phyloP scores from a whole-genome alignment of 345 rosid species.

The Psidium guajava region DNA sequence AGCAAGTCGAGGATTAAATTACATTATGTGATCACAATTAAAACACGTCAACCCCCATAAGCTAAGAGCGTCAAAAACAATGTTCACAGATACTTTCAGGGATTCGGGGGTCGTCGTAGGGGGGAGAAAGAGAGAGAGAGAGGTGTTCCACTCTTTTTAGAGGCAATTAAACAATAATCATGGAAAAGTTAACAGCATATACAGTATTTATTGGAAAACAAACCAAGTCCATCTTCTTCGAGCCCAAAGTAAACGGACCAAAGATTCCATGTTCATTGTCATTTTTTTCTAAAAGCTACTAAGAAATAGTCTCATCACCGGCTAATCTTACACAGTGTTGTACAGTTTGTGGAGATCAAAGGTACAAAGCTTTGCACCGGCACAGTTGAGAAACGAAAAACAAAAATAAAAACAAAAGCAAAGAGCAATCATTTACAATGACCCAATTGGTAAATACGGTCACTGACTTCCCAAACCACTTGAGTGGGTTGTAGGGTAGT shows the following conservation, averaged over 20 bases:
- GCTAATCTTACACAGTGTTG: background rate
- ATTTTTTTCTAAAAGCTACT: background rate
- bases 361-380: background rate
- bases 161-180: background rate
- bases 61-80: background rate
- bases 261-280: background rate
- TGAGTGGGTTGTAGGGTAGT: background rate
- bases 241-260: background rate
- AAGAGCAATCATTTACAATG: background rate
- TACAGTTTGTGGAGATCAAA: background rate
- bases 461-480: background rate
- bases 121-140: background rate
- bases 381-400: background rate
- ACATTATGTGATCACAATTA: background rate
- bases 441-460: background rate
- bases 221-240: background rate
- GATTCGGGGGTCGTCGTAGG: background rate
- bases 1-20: background rate
- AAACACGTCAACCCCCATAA: background rate
- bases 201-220: background rate
- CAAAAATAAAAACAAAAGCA: background rate
- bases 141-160: background rate
- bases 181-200: background rate
- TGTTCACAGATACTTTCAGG: background rate
- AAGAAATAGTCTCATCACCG: background rate